Evolutionary conservation across 2,329 filamentous ascomycete genomes (phyloP).

Genomic region (Hypoxylon sp.): DNA sequence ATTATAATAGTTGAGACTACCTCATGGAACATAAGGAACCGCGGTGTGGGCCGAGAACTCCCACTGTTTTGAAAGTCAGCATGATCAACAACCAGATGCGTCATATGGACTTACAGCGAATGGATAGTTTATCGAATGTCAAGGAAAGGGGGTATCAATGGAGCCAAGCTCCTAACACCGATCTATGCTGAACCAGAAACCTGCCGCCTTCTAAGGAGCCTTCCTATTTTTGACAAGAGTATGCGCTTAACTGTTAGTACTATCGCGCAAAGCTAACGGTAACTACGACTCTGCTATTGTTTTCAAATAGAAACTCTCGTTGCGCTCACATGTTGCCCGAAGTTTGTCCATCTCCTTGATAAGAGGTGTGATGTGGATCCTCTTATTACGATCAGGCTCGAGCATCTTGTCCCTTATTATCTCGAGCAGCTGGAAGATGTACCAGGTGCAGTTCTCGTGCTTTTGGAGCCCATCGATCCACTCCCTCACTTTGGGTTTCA

Average conservation of each 20-base stretch:
- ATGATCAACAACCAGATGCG: background rate
- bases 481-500: constrained; percentile 37
- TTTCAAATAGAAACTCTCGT: constrained; percentile 33
- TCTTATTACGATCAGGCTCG: constrained; percentile 19
- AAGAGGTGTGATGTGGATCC: constrained; percentile 26
- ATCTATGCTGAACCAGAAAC: background rate
- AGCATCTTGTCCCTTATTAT: constrained; percentile 45
- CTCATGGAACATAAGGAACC: background rate
- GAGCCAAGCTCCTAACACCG: background rate
- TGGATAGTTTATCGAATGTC: background rate
- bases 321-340: constrained; percentile 23
- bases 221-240: too few species aligned
- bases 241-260: too few species aligned
- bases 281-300: too few species aligned
- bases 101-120: constrained; percentile 5
- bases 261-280: too few species aligned
- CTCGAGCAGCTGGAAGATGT: constrained; percentile 38
- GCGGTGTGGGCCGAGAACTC: background rate
- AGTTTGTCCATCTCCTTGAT: constrained; percentile 24
- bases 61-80: background rate
- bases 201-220: background rate
- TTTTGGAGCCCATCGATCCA: constrained; percentile 37
- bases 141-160: constrained; percentile 1
- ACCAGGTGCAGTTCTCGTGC: constrained; percentile 31
- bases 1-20: constrained; percentile 18